Conservation (phyloP, 2,329 filamentous ascomycete genomes). For the Colletotrichum viniferum region DNA sequence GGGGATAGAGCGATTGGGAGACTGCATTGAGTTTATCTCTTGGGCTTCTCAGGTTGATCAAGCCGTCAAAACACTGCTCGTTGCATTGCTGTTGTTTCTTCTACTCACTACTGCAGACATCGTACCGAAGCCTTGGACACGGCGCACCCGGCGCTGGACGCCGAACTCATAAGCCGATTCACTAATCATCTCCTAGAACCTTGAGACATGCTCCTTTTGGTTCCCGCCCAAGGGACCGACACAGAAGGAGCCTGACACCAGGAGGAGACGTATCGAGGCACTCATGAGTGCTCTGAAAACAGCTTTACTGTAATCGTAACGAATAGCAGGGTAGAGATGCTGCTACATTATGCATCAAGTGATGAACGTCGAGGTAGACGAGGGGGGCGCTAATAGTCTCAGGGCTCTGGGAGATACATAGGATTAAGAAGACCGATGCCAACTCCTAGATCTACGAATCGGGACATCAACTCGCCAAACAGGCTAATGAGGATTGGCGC, state of each 20-base stretch:
- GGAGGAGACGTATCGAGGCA: not conserved
- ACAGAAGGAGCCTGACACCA: not conserved
- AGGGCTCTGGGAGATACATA: not conserved
- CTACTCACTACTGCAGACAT: not conserved
- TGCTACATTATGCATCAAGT: not conserved
- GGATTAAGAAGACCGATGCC: not conserved
- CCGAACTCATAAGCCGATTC: not conserved
- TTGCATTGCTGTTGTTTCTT: not conserved
- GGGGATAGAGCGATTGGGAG: not conserved
- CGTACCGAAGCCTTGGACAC: not conserved
- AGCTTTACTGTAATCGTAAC: not conserved
- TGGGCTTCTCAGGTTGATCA: not conserved
- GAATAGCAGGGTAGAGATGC: not conserved
- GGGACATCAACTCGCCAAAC: not conserved
- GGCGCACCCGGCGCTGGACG: not conserved
- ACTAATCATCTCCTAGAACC: not conserved
- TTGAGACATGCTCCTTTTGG: not conserved
- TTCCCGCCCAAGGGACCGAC: not conserved
- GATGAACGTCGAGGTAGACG: not conserved
- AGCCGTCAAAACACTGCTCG: not conserved
- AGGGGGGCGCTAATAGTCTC: not conserved
- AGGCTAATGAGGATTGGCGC: not conserved
- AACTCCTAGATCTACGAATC: not conserved
- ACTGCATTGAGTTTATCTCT: not conserved
- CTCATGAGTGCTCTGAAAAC: not conserved